Base-by-base conservation (phyloP, 2,329 filamentous ascomycete genomes). In the Talaromyces sp. region DNA sequence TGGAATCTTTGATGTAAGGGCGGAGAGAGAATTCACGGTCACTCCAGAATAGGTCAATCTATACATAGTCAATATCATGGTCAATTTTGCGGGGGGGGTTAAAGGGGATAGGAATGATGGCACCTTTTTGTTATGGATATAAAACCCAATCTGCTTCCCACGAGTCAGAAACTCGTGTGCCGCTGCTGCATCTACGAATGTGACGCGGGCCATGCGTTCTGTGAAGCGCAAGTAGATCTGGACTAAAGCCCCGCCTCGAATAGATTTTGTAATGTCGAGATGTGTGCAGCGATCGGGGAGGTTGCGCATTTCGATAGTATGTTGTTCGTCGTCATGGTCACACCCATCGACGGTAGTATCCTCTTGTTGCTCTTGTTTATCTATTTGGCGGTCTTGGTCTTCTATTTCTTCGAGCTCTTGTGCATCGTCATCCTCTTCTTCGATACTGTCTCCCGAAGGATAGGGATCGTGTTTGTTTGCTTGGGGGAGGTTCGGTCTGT, bases 41-140 rank as follows among this genome's bases (percentile, higher is more conserved):
- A 58, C 82, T 84, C 91, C 90, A 93, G 64, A 79, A 80, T 40
- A 90, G 80, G 14, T 87, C 82, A 55, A 92, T 79, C 89, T 93
- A 63, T 56, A 18, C 31, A 63, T 44, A 16, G 18, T 60, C 11
- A 63, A 61, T 57, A 50, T n/a, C 5, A 3, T n/a, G 14, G 25
- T 42, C 68, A 61, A 67, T 57, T 50, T 63, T 60, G 57, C 37
- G 57, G 16, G 31, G 1, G 23, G 31, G 65, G n/a, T 16, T 14
- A n/a, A 16, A 23, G 44, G 44, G 5, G 39, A 25, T n/a, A n/a
- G n/a, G n/a, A n/a, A n/a, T 72, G 84, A 71, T 75, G 12, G 11
- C 12, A 91, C 89, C 68, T 85, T 81, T 73, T 88, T 90, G 60
- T 83, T 83, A 57, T 85, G 84, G 66, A 95, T 80, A 69, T 89